Evolutionary conservation across 257 asterid species (phyloP).

Genomic region (Rauvolfia tetraphylla): DNA sequence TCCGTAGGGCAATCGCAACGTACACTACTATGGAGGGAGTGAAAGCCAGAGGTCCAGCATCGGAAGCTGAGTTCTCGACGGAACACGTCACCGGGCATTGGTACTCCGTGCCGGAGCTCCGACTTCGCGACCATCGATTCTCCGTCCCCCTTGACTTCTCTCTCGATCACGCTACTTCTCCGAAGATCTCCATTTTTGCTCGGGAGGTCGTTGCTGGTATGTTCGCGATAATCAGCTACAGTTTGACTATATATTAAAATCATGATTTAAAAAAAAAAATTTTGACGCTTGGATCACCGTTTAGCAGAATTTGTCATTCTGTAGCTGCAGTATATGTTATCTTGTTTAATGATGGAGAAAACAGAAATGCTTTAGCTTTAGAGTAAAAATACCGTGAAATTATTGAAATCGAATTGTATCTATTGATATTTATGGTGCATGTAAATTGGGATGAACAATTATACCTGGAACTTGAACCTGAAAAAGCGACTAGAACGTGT

Average conservation of each 20-base stretch:
- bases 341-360: not conserved
- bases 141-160: conserved; percentile 81
- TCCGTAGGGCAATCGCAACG: conserved; percentile 22
- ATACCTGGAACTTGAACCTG: not conserved
- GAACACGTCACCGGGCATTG: conserved; percentile 50
- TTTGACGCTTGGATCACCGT: no score
- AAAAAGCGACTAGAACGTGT: not conserved
- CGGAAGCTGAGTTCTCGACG: conserved; percentile 19
- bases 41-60: conserved; percentile 11
- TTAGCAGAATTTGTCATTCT: not conserved
- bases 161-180: conserved; percentile 21
- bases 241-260: not conserved
- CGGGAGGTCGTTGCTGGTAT: conserved; percentile 87
- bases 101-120: conserved; percentile 90
- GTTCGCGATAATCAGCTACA: not conserved
- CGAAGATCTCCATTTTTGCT: conserved; percentile 67
- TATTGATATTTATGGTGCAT: not conserved
- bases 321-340: no score
- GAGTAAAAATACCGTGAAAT: not conserved
- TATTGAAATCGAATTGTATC: not conserved
- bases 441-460: not conserved
- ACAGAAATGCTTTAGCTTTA: not conserved
- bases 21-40: conserved; percentile 31
- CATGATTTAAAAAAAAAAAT: no score
- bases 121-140: conserved; percentile 80